A percentile compares a stretch with the other conserved stretches of the same genome.
Conservation (phyloP, 1,139 yeast genomes). For the Arxiozyma telluris region DNA sequence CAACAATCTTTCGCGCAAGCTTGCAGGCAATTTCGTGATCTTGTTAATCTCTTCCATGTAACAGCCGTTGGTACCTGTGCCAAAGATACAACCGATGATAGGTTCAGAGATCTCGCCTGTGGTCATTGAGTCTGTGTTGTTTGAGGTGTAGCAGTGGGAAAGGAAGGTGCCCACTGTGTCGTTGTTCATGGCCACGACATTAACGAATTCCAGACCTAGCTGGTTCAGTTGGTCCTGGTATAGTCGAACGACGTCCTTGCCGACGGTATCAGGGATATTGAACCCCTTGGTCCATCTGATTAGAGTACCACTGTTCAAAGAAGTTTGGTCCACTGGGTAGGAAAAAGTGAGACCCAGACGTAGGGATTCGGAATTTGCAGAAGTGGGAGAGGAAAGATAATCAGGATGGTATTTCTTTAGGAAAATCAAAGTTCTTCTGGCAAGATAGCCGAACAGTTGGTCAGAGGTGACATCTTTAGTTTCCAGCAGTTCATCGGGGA, state of each 20-base stretch:
- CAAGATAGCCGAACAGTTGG: constrained; percentile 62
- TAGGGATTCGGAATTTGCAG: constrained; percentile 31
- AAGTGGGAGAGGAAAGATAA: constrained; percentile 6
- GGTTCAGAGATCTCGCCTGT: constrained; percentile 62
- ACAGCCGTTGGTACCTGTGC: constrained; percentile 97
- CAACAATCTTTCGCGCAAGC: constrained; percentile 33
- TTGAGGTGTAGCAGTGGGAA: constrained; percentile 72
- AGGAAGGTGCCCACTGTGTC: constrained; percentile 92
- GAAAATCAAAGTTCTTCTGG: constrained; percentile 57
- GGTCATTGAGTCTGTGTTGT: constrained; percentile 36
- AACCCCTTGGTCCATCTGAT: constrained; percentile 96
- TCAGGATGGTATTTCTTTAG: constrained; percentile 54
- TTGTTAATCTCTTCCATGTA: constrained; percentile 66
- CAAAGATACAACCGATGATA: constrained; percentile 81
- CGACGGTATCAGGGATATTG: constrained; percentile 74
- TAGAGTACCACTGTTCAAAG: constrained; percentile 65
- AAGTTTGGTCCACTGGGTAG: constrained; percentile 84
- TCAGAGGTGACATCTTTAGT: constrained; percentile 37
- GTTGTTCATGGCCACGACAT: constrained; percentile 81
- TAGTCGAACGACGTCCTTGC: constrained; percentile 65
- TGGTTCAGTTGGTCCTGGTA: constrained; percentile 62
- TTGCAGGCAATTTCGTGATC: constrained; percentile 53
- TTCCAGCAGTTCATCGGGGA: constrained; percentile 62
- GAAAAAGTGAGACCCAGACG: constrained; percentile 89
- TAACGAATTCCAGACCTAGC: constrained; percentile 41